Base-by-base conservation (phyloP, 2,329 filamentous ascomycete genomes). In the Juglanconis oblonga region DNA sequence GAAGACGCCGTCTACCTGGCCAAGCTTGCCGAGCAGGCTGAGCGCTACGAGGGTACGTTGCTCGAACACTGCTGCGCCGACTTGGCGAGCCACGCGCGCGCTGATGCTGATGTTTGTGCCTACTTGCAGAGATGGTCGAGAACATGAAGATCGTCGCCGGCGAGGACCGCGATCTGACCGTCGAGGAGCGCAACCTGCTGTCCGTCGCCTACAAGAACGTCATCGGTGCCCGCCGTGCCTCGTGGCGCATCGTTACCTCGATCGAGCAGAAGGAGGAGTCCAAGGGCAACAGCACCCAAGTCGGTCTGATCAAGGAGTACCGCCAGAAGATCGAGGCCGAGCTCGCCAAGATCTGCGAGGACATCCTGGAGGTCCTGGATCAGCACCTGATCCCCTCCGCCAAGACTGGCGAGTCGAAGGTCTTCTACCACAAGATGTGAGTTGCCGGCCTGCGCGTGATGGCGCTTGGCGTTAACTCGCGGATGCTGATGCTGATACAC, bases 361-460 rank as follows among this genome's bases (percentile, higher is more conserved):
- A 98, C 75, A 95, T 98, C 75, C 89, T 98, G 66, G 90, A 96
- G 71, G 93, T 97, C 71, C 87, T 98, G 61, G 92, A 97, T 81
- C 80, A 94, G 81, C 90, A 94, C 82, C 84, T 98, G 73, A 97
- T 98, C 72, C 91, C 92, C 71, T 95, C 91, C 71, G 94, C 94
- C 70, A 89, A 95, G 84, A 92, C 87, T 73, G 94, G 93, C 79
- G 94, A 98, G 85, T 97, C 92, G 72, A 97, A 97, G 88, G 94
- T 98, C 71, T 98, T 98, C 83, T 97, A 97, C 84, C 93, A 98
- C 90, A 98, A 98, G 89, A 98, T 98, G 92, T 96, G 78, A 75
- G 62, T 64, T 47, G 42, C 24, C 9, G 33, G 4, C 29, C 42
- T 45, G 36, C 42, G 13, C 10, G n/a, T 38, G 31, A 13, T 32